Percentiles rank a stretch among this genome's conserved stretches.
Evolutionary conservation across 129 eudicot species (phyloP).

Genomic region (Pseudognaphalium luteoalbum): DNA sequence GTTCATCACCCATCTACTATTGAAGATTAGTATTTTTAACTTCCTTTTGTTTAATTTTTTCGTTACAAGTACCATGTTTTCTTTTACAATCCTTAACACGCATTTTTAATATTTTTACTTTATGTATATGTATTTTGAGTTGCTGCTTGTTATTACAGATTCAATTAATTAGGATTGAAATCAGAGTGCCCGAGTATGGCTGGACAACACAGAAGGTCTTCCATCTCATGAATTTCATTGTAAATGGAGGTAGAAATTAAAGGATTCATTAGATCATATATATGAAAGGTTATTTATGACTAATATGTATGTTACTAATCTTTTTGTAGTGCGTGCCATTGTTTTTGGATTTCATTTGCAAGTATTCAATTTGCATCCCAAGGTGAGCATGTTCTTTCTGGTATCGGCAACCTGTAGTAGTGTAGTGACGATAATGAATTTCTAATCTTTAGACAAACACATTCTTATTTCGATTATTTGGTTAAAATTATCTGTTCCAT

Average conservation of each 20-base stretch:
- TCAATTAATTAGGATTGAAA: constrained; percentile 69
- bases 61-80: too few relatives aligned
- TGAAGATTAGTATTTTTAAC: too few relatives aligned
- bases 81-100: too few relatives aligned
- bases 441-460: too few relatives aligned
- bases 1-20: too few relatives aligned
- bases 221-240: constrained; percentile 81
- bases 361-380: constrained; percentile 40
- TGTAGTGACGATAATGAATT: neutral
- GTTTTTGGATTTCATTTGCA: constrained; percentile 45
- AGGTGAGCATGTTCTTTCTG: constrained; percentile 21
- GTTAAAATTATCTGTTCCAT: neutral
- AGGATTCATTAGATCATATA: neutral
- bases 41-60: too few relatives aligned
- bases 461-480: too few relatives aligned
- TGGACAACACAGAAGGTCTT: constrained; percentile 81
- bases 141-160: constrained; percentile 31
- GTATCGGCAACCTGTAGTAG: neutral
- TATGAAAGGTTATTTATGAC: neutral
- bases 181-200: constrained; percentile 84
- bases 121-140: neutral
- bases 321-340: constrained; percentile 39
- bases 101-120: too few relatives aligned
- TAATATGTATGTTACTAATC: neutral
- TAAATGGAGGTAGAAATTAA: constrained; percentile 65